Evolutionary conservation across 768 basidiomycete species (phyloP).

Genomic region (Mycena kentingensis): DNA sequence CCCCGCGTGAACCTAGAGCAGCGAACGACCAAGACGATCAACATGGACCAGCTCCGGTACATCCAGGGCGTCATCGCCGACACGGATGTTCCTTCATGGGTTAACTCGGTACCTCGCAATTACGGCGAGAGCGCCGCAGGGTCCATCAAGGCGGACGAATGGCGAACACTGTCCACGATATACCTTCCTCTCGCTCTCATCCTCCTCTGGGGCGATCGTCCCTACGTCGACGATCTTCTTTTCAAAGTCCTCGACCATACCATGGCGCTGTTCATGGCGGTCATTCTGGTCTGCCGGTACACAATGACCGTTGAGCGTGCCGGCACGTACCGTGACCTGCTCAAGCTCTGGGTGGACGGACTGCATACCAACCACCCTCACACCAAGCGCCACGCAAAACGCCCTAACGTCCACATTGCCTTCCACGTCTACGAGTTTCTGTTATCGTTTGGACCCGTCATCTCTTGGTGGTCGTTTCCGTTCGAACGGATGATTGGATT

Average conservation of each 20-base stretch:
- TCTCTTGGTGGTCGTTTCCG: constrained; percentile 40
- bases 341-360: too few relatives aligned
- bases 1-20: too few relatives aligned
- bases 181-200: constrained; percentile 36
- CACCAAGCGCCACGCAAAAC: background rate
- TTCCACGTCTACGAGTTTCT: constrained; percentile 37
- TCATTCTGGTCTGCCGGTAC: constrained; percentile 19
- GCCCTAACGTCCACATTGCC: constrained; percentile 29
- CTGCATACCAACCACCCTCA: constrained; percentile 27
- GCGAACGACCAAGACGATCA: too few relatives aligned
- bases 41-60: too few relatives aligned
- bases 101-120: too few relatives aligned
- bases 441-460: constrained; percentile 33
- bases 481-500: constrained; percentile 39
- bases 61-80: too few relatives aligned
- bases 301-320: constrained; percentile 15
- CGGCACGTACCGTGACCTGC: constrained; percentile 5
- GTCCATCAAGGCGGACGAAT: constrained; percentile 39
- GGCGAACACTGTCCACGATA: constrained; percentile 28
- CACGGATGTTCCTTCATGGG: too few relatives aligned
- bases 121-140: too few relatives aligned
- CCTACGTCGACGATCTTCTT: background rate
- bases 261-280: constrained; percentile 26
- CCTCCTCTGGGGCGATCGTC: constrained; percentile 29
- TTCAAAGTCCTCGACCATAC: constrained; percentile 28